Evolutionary conservation across 2,329 filamentous ascomycete genomes (phyloP).

Genomic region (Aplosporella prunicola): DNA sequence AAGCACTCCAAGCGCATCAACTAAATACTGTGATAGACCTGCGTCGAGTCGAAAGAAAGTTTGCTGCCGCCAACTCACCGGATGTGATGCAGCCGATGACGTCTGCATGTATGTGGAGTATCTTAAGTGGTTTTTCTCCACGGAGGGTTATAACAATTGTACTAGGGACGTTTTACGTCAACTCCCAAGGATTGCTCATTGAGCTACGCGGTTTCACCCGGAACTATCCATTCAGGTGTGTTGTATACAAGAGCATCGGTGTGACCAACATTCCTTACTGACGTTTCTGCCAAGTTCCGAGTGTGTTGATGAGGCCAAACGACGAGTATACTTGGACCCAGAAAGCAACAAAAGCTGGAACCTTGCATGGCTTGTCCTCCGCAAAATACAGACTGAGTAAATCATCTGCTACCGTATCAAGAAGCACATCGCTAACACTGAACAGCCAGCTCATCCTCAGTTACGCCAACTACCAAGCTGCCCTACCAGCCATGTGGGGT

Average conservation of each 20-base stretch:
- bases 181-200: slow-evolving; percentile 57
- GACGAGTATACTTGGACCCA: slow-evolving; percentile 54
- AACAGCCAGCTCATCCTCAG: slow-evolving; percentile 49
- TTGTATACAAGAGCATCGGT: neutral
- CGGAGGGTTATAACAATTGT: neutral
- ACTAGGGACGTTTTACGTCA: slow-evolving; percentile 55
- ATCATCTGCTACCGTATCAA: slow-evolving; percentile 19
- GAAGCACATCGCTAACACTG: slow-evolving; percentile 11
- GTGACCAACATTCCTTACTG: neutral
- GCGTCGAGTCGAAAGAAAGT: slow-evolving; percentile 59
- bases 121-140: neutral
- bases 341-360: slow-evolving; percentile 65
- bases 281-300: slow-evolving; percentile 39
- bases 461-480: slow-evolving; percentile 53
- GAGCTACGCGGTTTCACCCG: slow-evolving; percentile 60
- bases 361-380: slow-evolving; percentile 61
- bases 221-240: slow-evolving; percentile 52
- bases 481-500: slow-evolving; percentile 61
- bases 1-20: slow-evolving; percentile 55
- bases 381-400: slow-evolving; percentile 57
- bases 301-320: slow-evolving; percentile 55
- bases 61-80: slow-evolving; percentile 48
- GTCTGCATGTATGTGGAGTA: slow-evolving; percentile 44
- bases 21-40: slow-evolving; percentile 66
- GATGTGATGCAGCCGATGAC: slow-evolving; percentile 60